Evolutionary conservation across 345 rosid genomes (phyloP), one percentile per base, ranked within the genome.

Genomic region (Bruguiera sexangula): DNA sequence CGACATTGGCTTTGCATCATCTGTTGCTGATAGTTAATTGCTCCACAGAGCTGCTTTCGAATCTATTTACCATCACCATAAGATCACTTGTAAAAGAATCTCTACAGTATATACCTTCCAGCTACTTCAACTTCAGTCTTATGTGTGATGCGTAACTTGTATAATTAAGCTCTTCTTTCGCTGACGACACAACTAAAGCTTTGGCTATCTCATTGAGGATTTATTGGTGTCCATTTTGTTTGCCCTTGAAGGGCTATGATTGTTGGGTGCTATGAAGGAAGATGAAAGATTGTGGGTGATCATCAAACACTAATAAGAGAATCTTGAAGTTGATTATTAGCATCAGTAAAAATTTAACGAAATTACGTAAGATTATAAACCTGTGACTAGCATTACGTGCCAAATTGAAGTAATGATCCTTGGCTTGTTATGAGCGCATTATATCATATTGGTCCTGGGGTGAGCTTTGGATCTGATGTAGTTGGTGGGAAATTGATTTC

Each of bases 1-100:
- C 77, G 65, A 37, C 54, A 90, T 95, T 21, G 94, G 96, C 59
- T 83, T 90, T 36, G 81, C 69, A 69, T 80, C 92, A 24, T 78
- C 92, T 2, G 76, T 88, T 34, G 79, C 89, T 18, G 93, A 89
- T 58, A 85, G 68, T 13, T 95, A 80, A 77, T 61, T 48, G 62
- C 73, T 51, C 57, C n/a, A 20, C 57, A 54, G 73, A 69, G 32
- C 34, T 15, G 34, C 22, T 20, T 56, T 65, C 4, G 55, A 6
- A 32, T 20, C 26, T 50, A 21, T 34, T 21, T 31, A 27, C n/a
- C 6, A 3, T 26, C 48, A 54, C 53, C 74, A 59, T 65, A 72
- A 51, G 39, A 51, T 36, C 15, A 53, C 27, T 39, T 73, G 81
- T 65, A 65, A 22, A 65, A 64, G 52, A 29, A 53, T 60, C 54